Percentiles rank a stretch among this genome's conserved stretches.
These are phyloP conservation scores for Fusarium guadeloupense DNA, from an alignment of 2,329 filamentous ascomycete species.

Conservation along the genomic window DNA sequence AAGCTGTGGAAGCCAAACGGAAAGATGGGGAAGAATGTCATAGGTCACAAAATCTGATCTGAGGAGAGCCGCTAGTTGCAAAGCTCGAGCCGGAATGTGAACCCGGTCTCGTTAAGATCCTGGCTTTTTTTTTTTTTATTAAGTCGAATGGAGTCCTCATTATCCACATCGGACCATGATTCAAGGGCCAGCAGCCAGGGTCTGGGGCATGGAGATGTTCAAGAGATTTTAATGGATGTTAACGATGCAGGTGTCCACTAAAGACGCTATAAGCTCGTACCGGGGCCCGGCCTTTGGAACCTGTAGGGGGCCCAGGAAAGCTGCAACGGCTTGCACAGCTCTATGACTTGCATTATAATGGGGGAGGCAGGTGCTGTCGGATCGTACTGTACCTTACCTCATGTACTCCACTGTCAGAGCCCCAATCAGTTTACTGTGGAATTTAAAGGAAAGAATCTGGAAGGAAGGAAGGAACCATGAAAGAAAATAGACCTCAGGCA, in stretches of 20 bases:
- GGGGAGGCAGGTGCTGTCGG: slow-evolving; percentile 25
- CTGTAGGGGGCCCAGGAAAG: slow-evolving; percentile 2
- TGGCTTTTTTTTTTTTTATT: slow-evolving; percentile 3
- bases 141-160: slow-evolving; percentile 12
- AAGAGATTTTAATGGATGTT: slow-evolving; percentile 4
- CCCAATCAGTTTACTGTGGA: slow-evolving; percentile 11
- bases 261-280: slow-evolving; percentile 24
- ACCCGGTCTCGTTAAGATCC: slow-evolving; percentile 19
- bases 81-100: slow-evolving; percentile 35
- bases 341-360: slow-evolving; percentile 32
- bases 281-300: slow-evolving; percentile 19
- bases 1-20: slow-evolving; percentile 7
- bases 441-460: neutral
- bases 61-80: slow-evolving; percentile 8
- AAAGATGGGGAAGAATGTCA: slow-evolving; percentile 16
- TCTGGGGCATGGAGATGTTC: slow-evolving; percentile 2
- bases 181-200: slow-evolving; percentile 12
- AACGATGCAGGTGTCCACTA: slow-evolving; percentile 20
- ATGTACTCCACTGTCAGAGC: slow-evolving; percentile 8
- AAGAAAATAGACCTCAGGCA: neutral
- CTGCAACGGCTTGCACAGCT: neutral
- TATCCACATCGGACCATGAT: slow-evolving; percentile 33
- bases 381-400: slow-evolving; percentile 25
- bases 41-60: slow-evolving; percentile 20
- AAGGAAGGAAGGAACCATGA: slow-evolving; percentile 1